Evolutionary conservation across 371 early-diverging fungal genomes (phyloP).

Genomic region (Syncephalastrum contaminatum): DNA sequence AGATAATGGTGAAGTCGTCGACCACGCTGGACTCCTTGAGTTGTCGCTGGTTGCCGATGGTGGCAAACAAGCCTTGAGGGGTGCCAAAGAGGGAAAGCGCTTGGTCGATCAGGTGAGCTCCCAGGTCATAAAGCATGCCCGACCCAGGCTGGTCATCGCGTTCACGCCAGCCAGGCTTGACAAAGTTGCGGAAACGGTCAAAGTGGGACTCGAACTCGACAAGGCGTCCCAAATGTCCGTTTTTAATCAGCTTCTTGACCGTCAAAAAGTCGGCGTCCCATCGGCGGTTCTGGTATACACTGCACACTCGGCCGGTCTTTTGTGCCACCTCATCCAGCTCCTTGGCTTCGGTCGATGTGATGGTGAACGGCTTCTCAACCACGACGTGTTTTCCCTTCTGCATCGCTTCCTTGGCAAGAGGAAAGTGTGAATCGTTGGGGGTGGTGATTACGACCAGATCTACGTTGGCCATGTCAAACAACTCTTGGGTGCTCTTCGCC

Average conservation of each 20-base stretch:
- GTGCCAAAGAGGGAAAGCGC: conserved; percentile 68
- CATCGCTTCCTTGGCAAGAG: conserved; percentile 60
- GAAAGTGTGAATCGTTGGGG: conserved; percentile 69
- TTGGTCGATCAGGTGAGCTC: conserved; percentile 80
- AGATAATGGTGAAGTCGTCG: conserved; percentile 65
- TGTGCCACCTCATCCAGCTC: conserved; percentile 57
- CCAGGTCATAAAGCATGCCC: conserved; percentile 76
- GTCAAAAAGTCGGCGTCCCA: conserved; percentile 86
- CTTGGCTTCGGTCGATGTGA: conserved; percentile 60
- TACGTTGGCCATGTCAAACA: conserved; percentile 51
- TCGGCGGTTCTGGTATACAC: conserved; percentile 78
- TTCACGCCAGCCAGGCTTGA: conserved; percentile 79
- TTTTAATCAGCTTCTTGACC: conserved; percentile 56
- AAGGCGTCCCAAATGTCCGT: conserved; percentile 59
- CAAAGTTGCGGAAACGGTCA: conserved; percentile 72
- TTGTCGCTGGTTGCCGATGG: conserved; percentile 69
- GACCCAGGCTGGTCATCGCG: conserved; percentile 59
- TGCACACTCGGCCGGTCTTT: conserved; percentile 57
- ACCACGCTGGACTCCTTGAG: conserved; percentile 53
- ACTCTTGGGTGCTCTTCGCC: conserved; percentile 51
- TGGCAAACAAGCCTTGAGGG: conserved; percentile 63
- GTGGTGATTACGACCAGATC: conserved; percentile 76
- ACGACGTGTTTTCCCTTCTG: conserved; percentile 70
- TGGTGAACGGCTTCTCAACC: conserved; percentile 80
- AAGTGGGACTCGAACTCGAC: conserved; percentile 76